Base-by-base conservation (phyloP, 371 early-diverging fungal species). In the Mortierella sp. region DNA sequence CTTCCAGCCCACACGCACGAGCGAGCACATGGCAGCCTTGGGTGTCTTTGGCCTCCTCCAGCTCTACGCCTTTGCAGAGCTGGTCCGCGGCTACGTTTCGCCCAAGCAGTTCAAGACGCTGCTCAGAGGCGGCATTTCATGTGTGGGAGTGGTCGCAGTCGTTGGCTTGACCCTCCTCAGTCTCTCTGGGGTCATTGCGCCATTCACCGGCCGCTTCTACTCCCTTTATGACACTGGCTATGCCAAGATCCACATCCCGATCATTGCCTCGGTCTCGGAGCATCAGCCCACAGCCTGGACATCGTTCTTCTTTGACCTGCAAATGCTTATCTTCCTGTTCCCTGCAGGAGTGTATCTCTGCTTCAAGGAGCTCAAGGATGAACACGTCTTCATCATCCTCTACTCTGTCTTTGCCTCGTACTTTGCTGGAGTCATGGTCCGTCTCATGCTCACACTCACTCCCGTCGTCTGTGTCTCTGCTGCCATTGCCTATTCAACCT, bases 391-490 rank as follows among this genome's bases (percentile, higher is more conserved):
- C 82, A 90, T 98, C 54, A 94, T 99, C 58, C 84, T 99, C 0
- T 99, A 99, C 80, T 87, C 93, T 26, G 84, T 96, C 37, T 93
- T 95, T 80, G 98, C 97, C 12, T 92, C 97, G 11, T 99, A 99
- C 86, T 99, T 99, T 88, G 96, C 99, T n/a, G 97, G 99, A 60
- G 99, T 99, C 65, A 99, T 99, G 99, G 97, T 99, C 19, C 97
- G 99, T 60, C 83, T 99, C 60, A 97, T 99, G 89, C 84, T 99
- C 50, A 98, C 99, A 1, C 82, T 99, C 56, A 98, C 99, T 12
- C 99, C 99, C 21, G 89, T 97, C 52, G 98, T 99, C 19, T 99
- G 99, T 80, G 92, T 99, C 27, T 87, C 95, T 56, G 89, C 94
- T 19, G 99, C 95, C 37, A 91, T 99, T 42, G 93, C 97, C 4